Evolutionary conservation across 2,329 filamentous ascomycete species (phyloP), one percentile per base, ranked within the genome.

Genomic region (Chaetomium sp.): DNA sequence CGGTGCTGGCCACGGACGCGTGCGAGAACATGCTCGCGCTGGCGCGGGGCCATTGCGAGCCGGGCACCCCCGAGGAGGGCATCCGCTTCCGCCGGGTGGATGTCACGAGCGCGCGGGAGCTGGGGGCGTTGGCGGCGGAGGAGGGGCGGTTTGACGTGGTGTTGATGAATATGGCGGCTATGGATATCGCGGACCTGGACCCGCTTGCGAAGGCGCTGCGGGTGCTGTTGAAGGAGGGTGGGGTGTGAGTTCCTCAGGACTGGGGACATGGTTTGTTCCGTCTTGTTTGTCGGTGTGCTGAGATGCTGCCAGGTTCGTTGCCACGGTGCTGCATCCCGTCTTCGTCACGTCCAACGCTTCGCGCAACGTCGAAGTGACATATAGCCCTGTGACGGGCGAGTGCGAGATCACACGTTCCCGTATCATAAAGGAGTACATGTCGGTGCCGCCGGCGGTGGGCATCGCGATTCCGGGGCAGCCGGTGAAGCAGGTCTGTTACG

Each of bases 111-210:
- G 61, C 67, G 19, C 70, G 68, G 13, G 74, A 72, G 6, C 75
- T 79, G 72, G 70, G 70, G 25, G 57, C 60, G 2, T 72, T 77
- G 75, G 51, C 63, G 54, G 55, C 38, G 38, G 62, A 65, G 38
- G 62, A 65, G 45, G 54, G 63, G 8, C 4, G 67, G 42, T 83
- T 81, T 67, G 79, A 82, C 62, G 72, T 81, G 21, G 72, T 82
- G 25, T 74, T 78, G 21, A 79, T 81, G 67, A 83, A 82, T 70
- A 82, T 82, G 77, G 81, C 80, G 9, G 72, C 82, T 51, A 82
- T 82, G 78, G 82, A 83, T 62, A 74, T 83, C 4, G 72, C 78
- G 23, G 75, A 75, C 8, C 70, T 83, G 5, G 75, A 78, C 10
- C 77, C 79, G 1, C 70, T 83, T 10, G 81, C 78, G 1, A 66